Base-by-base conservation (phyloP, 2,329 filamentous ascomycete species). In the Elsinoe ampelina region DNA sequence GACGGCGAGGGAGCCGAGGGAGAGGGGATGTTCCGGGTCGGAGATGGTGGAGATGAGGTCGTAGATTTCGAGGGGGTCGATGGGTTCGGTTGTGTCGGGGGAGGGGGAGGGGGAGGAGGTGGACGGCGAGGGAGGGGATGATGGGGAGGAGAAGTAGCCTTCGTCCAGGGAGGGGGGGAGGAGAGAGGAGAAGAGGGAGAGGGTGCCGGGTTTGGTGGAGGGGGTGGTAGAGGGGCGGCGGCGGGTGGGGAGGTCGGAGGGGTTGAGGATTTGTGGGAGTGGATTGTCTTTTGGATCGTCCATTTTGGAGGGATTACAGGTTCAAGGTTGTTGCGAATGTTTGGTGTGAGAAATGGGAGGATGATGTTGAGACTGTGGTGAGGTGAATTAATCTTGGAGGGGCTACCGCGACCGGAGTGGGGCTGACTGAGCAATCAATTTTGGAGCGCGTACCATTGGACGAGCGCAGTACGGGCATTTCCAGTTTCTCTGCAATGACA, bases 1-100 rank as follows among this genome's bases (percentile, higher is more conserved):
- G 54, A 98, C 93, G 34, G 91, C 90, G 39, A 98, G 80, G 65
- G 93, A 90, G 60, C 91, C 93, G 50, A 98, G 81, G 2, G 92
- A 95, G 55, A 96, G 83, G 36, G 93, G 93, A 68, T 98, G 93
- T 73, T 98, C 93, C 1, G 93, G 93, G 71, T 98, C 93, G 20
- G 89, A 92, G 66, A 98, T 96, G 64, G 87, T 87, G 61, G 90
- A 89, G 65, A 98, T 93, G 60, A 98, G 80, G 75, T 98, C 92
- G 69, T 92, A 98, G 41, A 98, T 92, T 72, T 98, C 93, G 71
- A 96, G 93, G 70, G 95, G 89, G 68, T 98, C 93, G 63, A 98
- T 95, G 50, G 82, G 78, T 58, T 85, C 81, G 58, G 83, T n/a
- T n/a, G n/a, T n/a, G n/a, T n/a, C 81, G 52, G 81, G 74, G 51